Conservation (phyloP, 2,329 filamentous ascomycete species). For the Thyridium curvatum region DNA sequence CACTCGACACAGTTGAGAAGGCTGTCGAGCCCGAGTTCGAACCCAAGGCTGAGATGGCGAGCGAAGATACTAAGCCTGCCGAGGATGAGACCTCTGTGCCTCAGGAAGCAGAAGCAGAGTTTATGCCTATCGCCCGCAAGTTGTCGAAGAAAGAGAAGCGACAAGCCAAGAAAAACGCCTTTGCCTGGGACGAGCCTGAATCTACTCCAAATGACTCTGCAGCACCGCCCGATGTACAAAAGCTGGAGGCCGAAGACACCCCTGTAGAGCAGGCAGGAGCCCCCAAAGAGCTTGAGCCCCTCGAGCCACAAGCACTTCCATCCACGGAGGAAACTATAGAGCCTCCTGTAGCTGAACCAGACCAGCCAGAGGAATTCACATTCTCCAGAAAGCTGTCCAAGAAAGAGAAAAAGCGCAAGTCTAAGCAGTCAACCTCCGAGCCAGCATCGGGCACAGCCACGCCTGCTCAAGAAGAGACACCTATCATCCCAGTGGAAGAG, state of each 20-base stretch:
- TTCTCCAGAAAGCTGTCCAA: conserved; percentile 5
- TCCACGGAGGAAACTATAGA: too few relatives aligned
- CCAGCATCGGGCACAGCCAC: background rate
- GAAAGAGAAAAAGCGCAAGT: conserved; percentile 11
- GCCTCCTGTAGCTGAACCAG: too few relatives aligned
- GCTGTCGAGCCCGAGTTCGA: background rate
- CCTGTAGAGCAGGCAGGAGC: too few relatives aligned
- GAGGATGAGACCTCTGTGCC: conserved; percentile 6
- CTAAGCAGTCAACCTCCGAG: background rate
- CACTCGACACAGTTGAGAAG: conserved; percentile 2
- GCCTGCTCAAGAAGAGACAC: too few relatives aligned
- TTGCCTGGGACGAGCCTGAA: too few relatives aligned
- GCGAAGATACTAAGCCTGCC: conserved; percentile 3
- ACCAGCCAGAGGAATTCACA: too few relatives aligned
- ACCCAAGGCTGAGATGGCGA: background rate
- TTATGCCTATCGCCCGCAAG: conserved; percentile 1
- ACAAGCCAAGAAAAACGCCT: conserved; percentile 20
- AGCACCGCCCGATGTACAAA: too few relatives aligned
- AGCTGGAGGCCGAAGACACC: too few relatives aligned
- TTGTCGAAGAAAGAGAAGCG: conserved; percentile 11
- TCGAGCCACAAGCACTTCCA: too few relatives aligned
- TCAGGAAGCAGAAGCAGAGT: background rate
- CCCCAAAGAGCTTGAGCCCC: too few relatives aligned
- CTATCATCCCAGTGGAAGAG: too few relatives aligned
- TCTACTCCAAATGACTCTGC: too few relatives aligned